phyloP scores from a whole-genome alignment of 1,284 basidiomycete genomes.

The Dichomitus squalens region DNA sequence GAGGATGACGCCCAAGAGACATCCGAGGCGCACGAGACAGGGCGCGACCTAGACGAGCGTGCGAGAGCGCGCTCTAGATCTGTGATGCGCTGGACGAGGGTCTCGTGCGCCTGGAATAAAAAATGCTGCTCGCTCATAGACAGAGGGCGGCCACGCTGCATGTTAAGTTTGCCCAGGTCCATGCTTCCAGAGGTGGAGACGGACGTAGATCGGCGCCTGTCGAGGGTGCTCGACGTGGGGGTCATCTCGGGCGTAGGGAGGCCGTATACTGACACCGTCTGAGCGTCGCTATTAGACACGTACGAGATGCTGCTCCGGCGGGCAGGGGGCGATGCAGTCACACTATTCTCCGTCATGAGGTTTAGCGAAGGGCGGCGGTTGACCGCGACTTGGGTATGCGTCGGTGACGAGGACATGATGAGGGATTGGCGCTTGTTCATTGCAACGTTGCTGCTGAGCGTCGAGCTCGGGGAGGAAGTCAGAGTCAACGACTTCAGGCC shows the following conservation, averaged over 20 bases:
- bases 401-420: conserved; percentile 27
- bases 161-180: conserved; percentile 31
- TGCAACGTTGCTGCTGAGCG: conserved; percentile 29
- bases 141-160: conserved; percentile 47
- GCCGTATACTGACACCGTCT: conserved; percentile 42
- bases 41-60: conserved; percentile 46
- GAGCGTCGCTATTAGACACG: conserved; percentile 50
- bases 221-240: conserved; percentile 49
- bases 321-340: conserved; percentile 16
- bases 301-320: conserved; percentile 73
- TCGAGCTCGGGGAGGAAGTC: conserved; percentile 36
- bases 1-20: conserved; percentile 36
- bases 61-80: conserved; percentile 74
- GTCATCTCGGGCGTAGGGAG: conserved; percentile 76
- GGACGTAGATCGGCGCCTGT: conserved; percentile 21
- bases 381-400: conserved; percentile 23
- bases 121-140: conserved; percentile 75
- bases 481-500: conserved; percentile 55
- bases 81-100: conserved; percentile 76
- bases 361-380: conserved; percentile 34
- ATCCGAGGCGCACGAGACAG: conserved; percentile 56
- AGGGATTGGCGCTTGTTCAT: conserved; percentile 32
- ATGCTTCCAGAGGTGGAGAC: conserved; percentile 29
- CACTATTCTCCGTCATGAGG: conserved; percentile 27
- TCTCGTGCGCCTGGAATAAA: conserved; percentile 78